Percentiles rank a stretch among this genome's conserved stretches.
Conservation (phyloP, 2,329 filamentous ascomycete species). For the Aciculosporium take region DNA sequence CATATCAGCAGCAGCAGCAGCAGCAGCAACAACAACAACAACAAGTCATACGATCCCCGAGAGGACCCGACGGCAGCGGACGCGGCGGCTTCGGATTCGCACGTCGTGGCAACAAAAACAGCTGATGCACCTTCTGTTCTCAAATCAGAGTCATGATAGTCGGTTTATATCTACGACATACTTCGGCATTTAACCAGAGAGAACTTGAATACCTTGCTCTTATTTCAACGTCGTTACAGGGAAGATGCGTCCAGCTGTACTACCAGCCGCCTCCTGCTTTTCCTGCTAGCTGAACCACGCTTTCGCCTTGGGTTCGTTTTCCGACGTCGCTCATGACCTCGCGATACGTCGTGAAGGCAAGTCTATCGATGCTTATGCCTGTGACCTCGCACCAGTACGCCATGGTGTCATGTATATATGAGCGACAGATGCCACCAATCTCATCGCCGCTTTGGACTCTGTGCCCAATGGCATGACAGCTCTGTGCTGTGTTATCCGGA, state of each 20-base stretch:
- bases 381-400: slow-evolving; percentile 63
- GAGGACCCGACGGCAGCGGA: slow-evolving; percentile 63
- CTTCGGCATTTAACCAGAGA: background rate
- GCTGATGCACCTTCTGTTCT: slow-evolving; percentile 19
- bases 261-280: slow-evolving; percentile 93
- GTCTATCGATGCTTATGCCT: slow-evolving; percentile 52
- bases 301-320: slow-evolving; percentile 61
- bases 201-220: background rate
- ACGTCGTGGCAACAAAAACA: slow-evolving; percentile 37
- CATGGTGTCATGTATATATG: slow-evolving; percentile 53
- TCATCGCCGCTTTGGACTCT: slow-evolving; percentile 19
- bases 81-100: slow-evolving; percentile 67
- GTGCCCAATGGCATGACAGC: slow-evolving; percentile 10
- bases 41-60: slow-evolving; percentile 57
- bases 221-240: background rate
- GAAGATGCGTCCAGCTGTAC: slow-evolving; percentile 3
- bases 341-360: slow-evolving; percentile 78
- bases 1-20: background rate
- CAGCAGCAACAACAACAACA: slow-evolving; percentile 28
- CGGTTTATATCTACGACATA: slow-evolving; percentile 12
- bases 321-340: slow-evolving; percentile 93
- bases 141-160: background rate
- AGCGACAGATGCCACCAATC: slow-evolving; percentile 52
- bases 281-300: slow-evolving; percentile 75
- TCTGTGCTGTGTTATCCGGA: slow-evolving; percentile 16